Conservation (phyloP, 2,329 filamentous ascomycete species). For the Podosphaera fusca region DNA sequence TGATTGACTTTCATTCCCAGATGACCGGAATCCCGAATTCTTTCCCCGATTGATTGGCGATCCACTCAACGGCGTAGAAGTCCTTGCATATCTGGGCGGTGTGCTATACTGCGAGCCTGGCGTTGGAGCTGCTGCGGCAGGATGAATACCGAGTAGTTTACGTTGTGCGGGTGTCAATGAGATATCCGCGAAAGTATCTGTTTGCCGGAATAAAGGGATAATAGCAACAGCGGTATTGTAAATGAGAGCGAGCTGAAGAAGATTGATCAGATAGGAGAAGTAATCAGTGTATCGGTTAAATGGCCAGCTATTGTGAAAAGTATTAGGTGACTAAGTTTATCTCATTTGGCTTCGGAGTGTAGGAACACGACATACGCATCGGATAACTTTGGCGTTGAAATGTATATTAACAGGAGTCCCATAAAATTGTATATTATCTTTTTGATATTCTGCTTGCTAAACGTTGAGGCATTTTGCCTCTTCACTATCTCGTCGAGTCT, state of each 20-base stretch:
- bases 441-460: slow-evolving; percentile 54
- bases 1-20: slow-evolving; percentile 28
- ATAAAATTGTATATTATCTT: slow-evolving; percentile 44
- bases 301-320: slow-evolving; percentile 6
- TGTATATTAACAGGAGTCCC: slow-evolving; percentile 27
- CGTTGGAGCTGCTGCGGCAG: slow-evolving; percentile 36
- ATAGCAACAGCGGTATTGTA: slow-evolving; percentile 51
- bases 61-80: slow-evolving; percentile 32
- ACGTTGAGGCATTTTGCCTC: slow-evolving; percentile 55
- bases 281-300: slow-evolving; percentile 9
- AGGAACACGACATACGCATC: slow-evolving; percentile 6
- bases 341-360: slow-evolving; percentile 2
- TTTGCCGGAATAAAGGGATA: slow-evolving; percentile 45
- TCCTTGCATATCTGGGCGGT: slow-evolving; percentile 66
- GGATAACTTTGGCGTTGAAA: slow-evolving; percentile 19
- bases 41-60: slow-evolving; percentile 31
- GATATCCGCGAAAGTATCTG: slow-evolving; percentile 69
- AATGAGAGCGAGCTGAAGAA: slow-evolving; percentile 32
- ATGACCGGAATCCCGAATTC: slow-evolving; percentile 33
- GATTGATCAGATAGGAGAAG: slow-evolving; percentile 18
- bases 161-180: slow-evolving; percentile 78
- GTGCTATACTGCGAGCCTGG: slow-evolving; percentile 57
- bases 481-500: slow-evolving; percentile 66
- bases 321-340: slow-evolving; percentile 10
- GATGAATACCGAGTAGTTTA: slow-evolving; percentile 57